Conservation (phyloP, 306 rosid genomes). For the Cicer chorassanicum region DNA sequence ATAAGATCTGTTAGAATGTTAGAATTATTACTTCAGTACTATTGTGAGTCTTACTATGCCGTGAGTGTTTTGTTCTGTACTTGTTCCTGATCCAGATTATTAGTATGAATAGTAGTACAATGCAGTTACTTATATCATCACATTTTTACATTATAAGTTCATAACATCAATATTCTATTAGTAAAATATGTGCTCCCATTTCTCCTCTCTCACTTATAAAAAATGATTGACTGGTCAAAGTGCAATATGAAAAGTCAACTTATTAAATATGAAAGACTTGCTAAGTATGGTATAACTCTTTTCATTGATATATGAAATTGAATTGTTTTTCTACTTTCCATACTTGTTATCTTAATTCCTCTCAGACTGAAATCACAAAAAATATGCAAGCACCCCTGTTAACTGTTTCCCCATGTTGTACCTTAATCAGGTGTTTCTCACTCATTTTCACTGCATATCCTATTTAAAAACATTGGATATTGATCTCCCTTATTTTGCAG, state of each 20-base stretch:
- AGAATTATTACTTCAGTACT: slow-evolving; percentile 1
- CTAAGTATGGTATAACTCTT: background rate
- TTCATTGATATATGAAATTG: background rate
- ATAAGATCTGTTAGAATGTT: slow-evolving; percentile 1
- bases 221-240: background rate
- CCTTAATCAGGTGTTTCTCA: background rate
- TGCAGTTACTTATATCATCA: too few species aligned
- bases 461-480: background rate
- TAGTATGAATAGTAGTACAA: too few species aligned
- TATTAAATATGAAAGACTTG: background rate
- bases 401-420: background rate
- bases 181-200: background rate
- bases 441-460: background rate
- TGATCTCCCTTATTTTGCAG: background rate
- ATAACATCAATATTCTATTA: background rate
- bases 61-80: background rate
- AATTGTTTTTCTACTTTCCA: background rate
- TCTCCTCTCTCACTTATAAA: background rate
- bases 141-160: too few species aligned
- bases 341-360: background rate
- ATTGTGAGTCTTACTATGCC: slow-evolving; percentile 3
- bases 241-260: background rate
- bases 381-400: background rate
- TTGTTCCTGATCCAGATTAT: slow-evolving; percentile 28
- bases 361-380: background rate